Base-by-base conservation (phyloP, 768 basidiomycete genomes). In the Boletus coccyginus region DNA sequence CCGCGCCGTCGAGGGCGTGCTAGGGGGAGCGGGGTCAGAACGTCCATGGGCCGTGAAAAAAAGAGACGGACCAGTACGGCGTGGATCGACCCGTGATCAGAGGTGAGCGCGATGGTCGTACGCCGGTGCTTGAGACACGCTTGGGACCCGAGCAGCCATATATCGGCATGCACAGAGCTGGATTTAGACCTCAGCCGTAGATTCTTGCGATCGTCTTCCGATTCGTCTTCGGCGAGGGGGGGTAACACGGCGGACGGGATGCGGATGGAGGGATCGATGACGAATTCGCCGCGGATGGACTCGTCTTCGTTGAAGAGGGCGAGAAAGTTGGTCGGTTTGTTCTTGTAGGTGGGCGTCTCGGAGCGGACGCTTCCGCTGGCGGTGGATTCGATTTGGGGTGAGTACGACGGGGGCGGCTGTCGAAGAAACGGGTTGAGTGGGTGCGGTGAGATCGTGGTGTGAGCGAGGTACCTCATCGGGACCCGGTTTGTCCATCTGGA, bases 191-290 rank as follows among this genome's bases (percentile, higher is more conserved):
- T 59, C 10, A 80, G 58, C 9, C 50, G 64, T 1, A 82, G 54
- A 55, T 80, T 79, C 31, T 67, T 75, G 38, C 81, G 68, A 1
- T 72, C 70, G 3, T 57, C 65, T 51, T 78, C 78, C 0, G 74
- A 71, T 57, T 78, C 73, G 21, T 64, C 70, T 0, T 52, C 50
- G 6, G 49, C 41, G 0, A 82, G 60, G 24, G 79, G 74, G 3
- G 78, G 73, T 8, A 82, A 66, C 38, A 78, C 50, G 17, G 70
- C 53, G 0, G 62, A 5, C 0, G 81, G 80, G 44, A 82, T 71
- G 12, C 49, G 32, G 21, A 81, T 64, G 19, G 66, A 56, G 2
- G 81, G 76, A 54, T 82, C 76, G 40, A 82, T 66, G 35, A 77
- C 63, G 68, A 79, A 82, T 47, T 68, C 62, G 38, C 70, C 69